Base-by-base conservation (phyloP, 2,329 filamentous ascomycete species). In the Cladosporium velox region DNA sequence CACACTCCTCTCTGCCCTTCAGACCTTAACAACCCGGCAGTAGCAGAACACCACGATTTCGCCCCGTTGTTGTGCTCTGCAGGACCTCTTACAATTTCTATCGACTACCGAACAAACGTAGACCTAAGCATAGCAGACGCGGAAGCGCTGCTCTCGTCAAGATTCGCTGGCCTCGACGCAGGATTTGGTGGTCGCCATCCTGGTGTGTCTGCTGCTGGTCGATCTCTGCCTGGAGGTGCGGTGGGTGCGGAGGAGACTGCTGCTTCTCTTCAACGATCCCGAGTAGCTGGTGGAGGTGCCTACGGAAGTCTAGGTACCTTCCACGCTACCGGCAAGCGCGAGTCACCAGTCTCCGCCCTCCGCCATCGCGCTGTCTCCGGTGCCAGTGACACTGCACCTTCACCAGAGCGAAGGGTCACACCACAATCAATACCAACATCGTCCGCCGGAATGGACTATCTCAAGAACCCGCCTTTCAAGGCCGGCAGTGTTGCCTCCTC, bases 401-500 rank as follows among this genome's bases (percentile, higher is more conserved):
- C 80, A 85, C 58, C 84, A 84, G 64, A 65, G 24, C 38, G 64
- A 21, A 60, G 34, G 18, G 57, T 52, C 12, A 65, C 64, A 52
- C 64, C 64, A 21, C 64, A 65, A 55, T 65, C 64, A 28, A 65
- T 65, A 60, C 64, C 64, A 52, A 65, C 55, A n/a, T 63, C 86
- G 93, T 44, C 64, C 21, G 44, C 54, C 18, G 47, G 47, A 21
- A 72, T 87, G 92, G 63, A 89, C 91, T 7, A 97, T 92, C 0
- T 97, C 26, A 96, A 92, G 0, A 97, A 97, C 73, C 92, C 96
- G 72, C 93, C 94, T 0, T 99, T 99, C 82, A 99, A 99, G 79
- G 92, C 93, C 15, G 94, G 94, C 12, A 96, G 94, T 1, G 83
- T 98, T n/a, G 96, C 93, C 2, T 92, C 91, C 4, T 97, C 93